phyloP scores from a whole-genome alignment of 768 basidiomycete genomes.

The Cyclocybe cylindracea region DNA sequence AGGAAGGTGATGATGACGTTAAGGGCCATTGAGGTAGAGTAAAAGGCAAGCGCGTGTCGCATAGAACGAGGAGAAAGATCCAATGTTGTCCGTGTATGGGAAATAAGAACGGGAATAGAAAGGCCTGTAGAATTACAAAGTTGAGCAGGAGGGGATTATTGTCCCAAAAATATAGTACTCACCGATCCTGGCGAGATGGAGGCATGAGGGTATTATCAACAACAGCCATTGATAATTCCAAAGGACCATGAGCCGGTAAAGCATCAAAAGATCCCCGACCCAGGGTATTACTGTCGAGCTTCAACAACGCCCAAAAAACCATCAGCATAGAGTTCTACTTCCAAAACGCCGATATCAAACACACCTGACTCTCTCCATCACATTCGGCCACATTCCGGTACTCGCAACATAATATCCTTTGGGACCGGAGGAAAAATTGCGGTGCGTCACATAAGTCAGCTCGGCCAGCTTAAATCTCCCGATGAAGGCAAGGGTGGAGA shows the following conservation, averaged over 20 bases:
- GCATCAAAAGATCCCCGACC: slow-evolving; percentile 38
- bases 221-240: slow-evolving; percentile 33
- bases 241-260: slow-evolving; percentile 35
- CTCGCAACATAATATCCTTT: slow-evolving; percentile 13
- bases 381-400: slow-evolving; percentile 25
- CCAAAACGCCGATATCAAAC: slow-evolving; percentile 1
- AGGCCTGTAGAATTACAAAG: slow-evolving; percentile 21
- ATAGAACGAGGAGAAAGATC: slow-evolving; percentile 2
- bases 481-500: slow-evolving; percentile 30
- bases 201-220: slow-evolving; percentile 23
- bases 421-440: slow-evolving; percentile 12
- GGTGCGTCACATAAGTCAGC: slow-evolving; percentile 27
- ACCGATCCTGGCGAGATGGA: slow-evolving; percentile 37
- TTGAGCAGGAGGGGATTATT: background rate
- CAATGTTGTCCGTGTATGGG: slow-evolving; percentile 17
- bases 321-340: background rate
- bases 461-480: slow-evolving; percentile 33
- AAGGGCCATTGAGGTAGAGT: slow-evolving; percentile 28
- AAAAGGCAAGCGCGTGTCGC: slow-evolving; percentile 24
- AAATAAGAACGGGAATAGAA: slow-evolving; percentile 34
- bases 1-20: slow-evolving; percentile 29
- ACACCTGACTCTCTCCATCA: slow-evolving; percentile 34
- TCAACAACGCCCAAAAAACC: background rate
- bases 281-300: slow-evolving; percentile 34
- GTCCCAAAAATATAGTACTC: slow-evolving; percentile 1